phyloP scores from a whole-genome alignment of 2,329 filamentous ascomycete species.

The Sporothrix schenckii region DNA sequence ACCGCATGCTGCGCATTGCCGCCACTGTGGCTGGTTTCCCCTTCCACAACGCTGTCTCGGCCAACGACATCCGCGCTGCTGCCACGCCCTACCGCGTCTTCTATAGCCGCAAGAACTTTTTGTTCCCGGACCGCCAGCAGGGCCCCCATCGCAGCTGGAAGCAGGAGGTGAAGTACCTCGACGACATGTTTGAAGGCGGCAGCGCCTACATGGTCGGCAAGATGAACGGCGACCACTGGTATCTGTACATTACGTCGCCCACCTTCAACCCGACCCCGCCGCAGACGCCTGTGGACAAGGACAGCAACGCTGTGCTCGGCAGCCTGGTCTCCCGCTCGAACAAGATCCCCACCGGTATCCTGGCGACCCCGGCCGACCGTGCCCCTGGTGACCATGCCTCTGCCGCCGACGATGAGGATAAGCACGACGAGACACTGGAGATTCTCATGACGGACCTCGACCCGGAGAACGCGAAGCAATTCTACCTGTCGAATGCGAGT shows the following conservation, averaged over 20 bases:
- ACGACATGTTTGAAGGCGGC: slow-evolving; percentile 86
- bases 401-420: slow-evolving; percentile 48
- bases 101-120: slow-evolving; percentile 98
- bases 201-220: slow-evolving; percentile 99
- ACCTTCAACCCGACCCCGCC: slow-evolving; percentile 79
- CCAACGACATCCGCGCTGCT: slow-evolving; percentile 69
- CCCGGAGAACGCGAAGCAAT: slow-evolving; percentile 69
- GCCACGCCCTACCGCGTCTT: slow-evolving; percentile 95
- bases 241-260: slow-evolving; percentile 92
- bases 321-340: slow-evolving; percentile 45
- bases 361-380: slow-evolving; percentile 41
- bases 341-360: slow-evolving; percentile 59
- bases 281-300: slow-evolving; percentile 66
- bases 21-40: slow-evolving; percentile 87
- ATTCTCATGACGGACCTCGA: slow-evolving; percentile 74
- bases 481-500: slow-evolving; percentile 74
- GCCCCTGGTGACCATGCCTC: neutral
- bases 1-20: slow-evolving; percentile 89
- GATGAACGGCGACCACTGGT: slow-evolving; percentile 99
- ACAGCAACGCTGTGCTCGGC: slow-evolving; percentile 40
- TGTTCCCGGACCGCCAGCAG: slow-evolving; percentile 91
- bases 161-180: slow-evolving; percentile 89
- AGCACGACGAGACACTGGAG: slow-evolving; percentile 75
- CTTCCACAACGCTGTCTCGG: slow-evolving; percentile 68
- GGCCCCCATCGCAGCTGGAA: slow-evolving; percentile 97